Base-by-base conservation (phyloP, 805 yeast genomes). In the Barnettozyma californica region DNA sequence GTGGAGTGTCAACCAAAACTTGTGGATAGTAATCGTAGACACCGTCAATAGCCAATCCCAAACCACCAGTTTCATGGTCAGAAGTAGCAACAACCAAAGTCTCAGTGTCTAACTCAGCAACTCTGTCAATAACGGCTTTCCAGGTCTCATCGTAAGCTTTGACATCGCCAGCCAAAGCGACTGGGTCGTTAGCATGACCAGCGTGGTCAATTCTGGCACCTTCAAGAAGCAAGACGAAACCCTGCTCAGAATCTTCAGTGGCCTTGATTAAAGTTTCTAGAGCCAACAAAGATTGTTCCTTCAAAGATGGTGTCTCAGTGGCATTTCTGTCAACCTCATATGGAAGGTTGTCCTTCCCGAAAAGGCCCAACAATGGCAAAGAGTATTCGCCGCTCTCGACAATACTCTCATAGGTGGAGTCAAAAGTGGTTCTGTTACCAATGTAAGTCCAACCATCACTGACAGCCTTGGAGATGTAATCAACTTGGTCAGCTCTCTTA, bases 131-230 rank as follows among this genome's bases (percentile, higher is more conserved):
- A 5, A 84, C 95, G 16, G 87, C 86, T 52, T 76, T 67, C 69
- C 87, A 87, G 5, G 96, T 88, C 44, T 78, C 81, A 64, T 86
- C 92, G 63, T 81, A 90, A 5, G 94, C 96, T 54, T 87, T 68
- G 3, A 88, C 90, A 66, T 90, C 97, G 56, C 87, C 72, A 11
- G 87, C 95, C 67, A 87, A 95, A n/a, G 96, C 92, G 9, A 89
- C 89, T 25, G 97, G 92, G 64, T 90, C 97, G 62, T 91, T 89
- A 54, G 76, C 80, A 68, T 90, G 97, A 42, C 95, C 96, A 14
- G 96, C 96, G 63, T 90, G 97, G 68, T 91, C 97, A 61, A 90
- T 89, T 65, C 97, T 77, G 4, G 95, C 87, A 34, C 96, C 96
- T 69, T 90, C 97, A 36, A 90, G 77, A 64, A 91, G 64, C 53